Conservation (phyloP, 192 early-diverging fungal species). For the Entrophospora sp. region DNA sequence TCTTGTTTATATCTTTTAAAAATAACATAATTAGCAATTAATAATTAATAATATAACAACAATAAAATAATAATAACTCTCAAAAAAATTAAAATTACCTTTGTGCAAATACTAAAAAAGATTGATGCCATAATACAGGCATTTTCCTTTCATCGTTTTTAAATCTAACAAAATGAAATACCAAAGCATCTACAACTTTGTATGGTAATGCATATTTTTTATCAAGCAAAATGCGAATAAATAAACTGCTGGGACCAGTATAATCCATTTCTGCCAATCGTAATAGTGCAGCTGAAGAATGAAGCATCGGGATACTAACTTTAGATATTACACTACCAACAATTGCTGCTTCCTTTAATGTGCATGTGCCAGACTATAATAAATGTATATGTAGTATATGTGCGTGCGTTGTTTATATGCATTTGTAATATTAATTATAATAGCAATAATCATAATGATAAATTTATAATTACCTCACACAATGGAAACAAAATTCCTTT, state of each 20-base stretch:
- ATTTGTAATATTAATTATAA: background rate
- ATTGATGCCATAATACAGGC: conserved; percentile 98
- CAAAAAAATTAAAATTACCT: conserved; percentile 38
- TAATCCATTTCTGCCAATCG: conserved; percentile 97
- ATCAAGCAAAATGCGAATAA: conserved; percentile 94
- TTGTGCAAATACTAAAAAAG: conserved; percentile 90
- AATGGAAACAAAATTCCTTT: conserved; percentile 93
- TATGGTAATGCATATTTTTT: conserved; percentile 97
- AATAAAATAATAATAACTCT: no score
- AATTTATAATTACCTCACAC: conserved; percentile 56
- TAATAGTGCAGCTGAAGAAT: conserved; percentile 90
- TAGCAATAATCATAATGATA: no score
- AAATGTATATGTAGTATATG: background rate
- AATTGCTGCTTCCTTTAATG: conserved; percentile 92
- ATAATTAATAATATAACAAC: no score
- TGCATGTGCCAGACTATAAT: conserved; percentile 67
- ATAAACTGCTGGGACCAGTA: conserved; percentile 84
- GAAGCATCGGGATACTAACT: conserved; percentile 88
- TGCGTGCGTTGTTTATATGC: background rate
- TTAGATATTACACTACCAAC: conserved; percentile 84
- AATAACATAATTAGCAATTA: no score
- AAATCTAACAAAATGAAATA: conserved; percentile 91
- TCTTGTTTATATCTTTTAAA: conserved; percentile 88
- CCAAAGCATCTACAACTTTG: conserved; percentile 92
- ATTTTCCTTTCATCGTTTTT: conserved; percentile 69